Conservation (phyloP, 495 filamentous ascomycete species). For the Beverwykella pulmonaria region DNA sequence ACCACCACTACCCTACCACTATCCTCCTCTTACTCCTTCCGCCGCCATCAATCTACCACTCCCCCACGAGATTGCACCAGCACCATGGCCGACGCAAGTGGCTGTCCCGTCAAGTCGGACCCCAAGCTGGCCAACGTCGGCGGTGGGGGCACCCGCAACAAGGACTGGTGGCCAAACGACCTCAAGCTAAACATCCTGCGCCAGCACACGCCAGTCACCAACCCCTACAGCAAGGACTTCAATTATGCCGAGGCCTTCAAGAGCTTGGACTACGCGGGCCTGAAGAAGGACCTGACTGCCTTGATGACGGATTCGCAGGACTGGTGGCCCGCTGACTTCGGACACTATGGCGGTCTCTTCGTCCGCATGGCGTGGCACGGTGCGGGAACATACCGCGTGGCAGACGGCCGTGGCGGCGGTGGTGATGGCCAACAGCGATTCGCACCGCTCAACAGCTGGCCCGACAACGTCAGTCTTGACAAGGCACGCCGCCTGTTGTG, state of each 20-base stretch:
- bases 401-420: conserved; percentile 71
- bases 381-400: conserved; percentile 71
- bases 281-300: conserved; percentile 68
- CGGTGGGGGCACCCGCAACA: conserved; percentile 63
- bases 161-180: conserved; percentile 70
- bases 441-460: conserved; percentile 78
- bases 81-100: neutral
- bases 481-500: conserved; percentile 76
- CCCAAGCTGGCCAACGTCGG: conserved; percentile 44
- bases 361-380: conserved; percentile 79
- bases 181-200: conserved; percentile 70
- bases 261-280: conserved; percentile 66
- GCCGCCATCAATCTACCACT: neutral
- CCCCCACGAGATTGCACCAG: neutral
- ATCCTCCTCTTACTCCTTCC: neutral
- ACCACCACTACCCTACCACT: too few species aligned
- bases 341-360: conserved; percentile 76
- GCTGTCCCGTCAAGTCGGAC: neutral
- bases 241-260: conserved; percentile 72
- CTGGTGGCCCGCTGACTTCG: conserved; percentile 77
- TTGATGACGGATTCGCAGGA: conserved; percentile 77
- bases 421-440: conserved; percentile 74
- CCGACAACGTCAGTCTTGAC: conserved; percentile 74
- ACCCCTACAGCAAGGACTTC: conserved; percentile 62
- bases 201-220: conserved; percentile 64